Evolutionary conservation across 345 rosid genomes (phyloP).

Genomic region (Hibiscus tridactylites): DNA sequence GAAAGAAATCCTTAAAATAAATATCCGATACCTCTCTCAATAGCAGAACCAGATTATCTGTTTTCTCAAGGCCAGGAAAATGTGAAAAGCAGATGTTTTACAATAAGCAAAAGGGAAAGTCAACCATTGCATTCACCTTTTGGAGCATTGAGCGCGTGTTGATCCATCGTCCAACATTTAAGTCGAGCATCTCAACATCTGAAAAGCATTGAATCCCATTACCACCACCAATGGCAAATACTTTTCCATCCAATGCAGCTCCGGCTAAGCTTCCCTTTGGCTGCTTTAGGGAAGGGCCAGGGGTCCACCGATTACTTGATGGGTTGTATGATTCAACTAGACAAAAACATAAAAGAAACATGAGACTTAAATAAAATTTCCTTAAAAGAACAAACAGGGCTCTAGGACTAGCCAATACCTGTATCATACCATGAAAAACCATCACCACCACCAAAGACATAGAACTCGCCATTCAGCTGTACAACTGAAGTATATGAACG

Average conservation of each 20-base stretch:
- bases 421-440: conserved; percentile 46
- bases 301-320: conserved; percentile 46
- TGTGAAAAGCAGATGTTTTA: background rate
- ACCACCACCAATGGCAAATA: conserved; percentile 75
- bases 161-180: conserved; percentile 63
- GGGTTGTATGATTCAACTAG: conserved; percentile 64
- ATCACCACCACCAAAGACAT: conserved; percentile 59
- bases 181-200: conserved; percentile 85
- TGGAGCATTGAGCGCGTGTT: conserved; percentile 50
- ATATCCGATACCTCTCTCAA: background rate
- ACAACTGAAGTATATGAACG: conserved; percentile 65
- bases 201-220: conserved; percentile 36
- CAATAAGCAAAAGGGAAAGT: background rate
- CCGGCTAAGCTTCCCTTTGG: conserved; percentile 61
- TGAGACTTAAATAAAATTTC: conserved; percentile 1
- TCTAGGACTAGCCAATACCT: conserved; percentile 35
- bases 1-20: background rate
- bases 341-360: conserved; percentile 14
- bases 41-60: background rate
- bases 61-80: background rate
- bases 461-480: conserved; percentile 43
- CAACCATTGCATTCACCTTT: conserved; percentile 32
- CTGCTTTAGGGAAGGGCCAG: conserved; percentile 38
- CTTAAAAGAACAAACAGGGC: background rate
- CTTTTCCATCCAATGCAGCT: conserved; percentile 39